A percentile compares a stretch with the other conserved stretches of the same genome.
Conservation (phyloP, 2,329 filamentous ascomycete species). For the Talaromyces marneffei region DNA sequence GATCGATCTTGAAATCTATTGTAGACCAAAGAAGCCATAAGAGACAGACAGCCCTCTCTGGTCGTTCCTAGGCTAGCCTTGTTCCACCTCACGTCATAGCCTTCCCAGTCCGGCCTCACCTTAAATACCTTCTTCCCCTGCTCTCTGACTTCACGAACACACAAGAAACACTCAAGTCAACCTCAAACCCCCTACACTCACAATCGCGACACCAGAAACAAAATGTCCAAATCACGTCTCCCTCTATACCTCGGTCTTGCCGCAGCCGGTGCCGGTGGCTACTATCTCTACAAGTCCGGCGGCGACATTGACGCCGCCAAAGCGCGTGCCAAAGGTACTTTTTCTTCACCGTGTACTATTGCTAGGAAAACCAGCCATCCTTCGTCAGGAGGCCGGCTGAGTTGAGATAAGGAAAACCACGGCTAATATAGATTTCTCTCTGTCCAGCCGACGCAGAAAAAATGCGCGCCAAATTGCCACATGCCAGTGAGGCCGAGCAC, state of each 20-base stretch:
- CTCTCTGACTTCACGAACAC: background rate
- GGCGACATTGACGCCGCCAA: slow-evolving; percentile 76
- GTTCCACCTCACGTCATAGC: slow-evolving; percentile 3
- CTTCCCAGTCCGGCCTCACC: background rate
- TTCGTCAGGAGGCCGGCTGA: too few species aligned
- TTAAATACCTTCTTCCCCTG: background rate
- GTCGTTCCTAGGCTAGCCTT: background rate
- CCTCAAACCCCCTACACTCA: background rate
- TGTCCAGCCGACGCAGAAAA: slow-evolving; percentile 67
- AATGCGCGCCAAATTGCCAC: slow-evolving; percentile 61
- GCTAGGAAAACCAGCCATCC: background rate
- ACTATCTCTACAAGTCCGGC: slow-evolving; percentile 87
- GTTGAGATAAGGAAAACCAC: too few species aligned
- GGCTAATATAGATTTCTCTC: background rate
- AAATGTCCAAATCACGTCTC: slow-evolving; percentile 29
- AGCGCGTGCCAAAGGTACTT: slow-evolving; percentile 72
- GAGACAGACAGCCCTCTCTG: background rate
- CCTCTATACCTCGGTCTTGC: slow-evolving; percentile 46
- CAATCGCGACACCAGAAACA: background rate
- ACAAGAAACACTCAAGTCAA: background rate
- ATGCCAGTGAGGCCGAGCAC: slow-evolving; percentile 53
- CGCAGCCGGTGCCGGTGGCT: slow-evolving; percentile 65
- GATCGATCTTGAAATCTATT: background rate
- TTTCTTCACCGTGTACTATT: background rate
- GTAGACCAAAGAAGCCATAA: background rate